Conservation (phyloP, 768 basidiomycete genomes). For the Rhodosporidiobolus sp. region DNA sequence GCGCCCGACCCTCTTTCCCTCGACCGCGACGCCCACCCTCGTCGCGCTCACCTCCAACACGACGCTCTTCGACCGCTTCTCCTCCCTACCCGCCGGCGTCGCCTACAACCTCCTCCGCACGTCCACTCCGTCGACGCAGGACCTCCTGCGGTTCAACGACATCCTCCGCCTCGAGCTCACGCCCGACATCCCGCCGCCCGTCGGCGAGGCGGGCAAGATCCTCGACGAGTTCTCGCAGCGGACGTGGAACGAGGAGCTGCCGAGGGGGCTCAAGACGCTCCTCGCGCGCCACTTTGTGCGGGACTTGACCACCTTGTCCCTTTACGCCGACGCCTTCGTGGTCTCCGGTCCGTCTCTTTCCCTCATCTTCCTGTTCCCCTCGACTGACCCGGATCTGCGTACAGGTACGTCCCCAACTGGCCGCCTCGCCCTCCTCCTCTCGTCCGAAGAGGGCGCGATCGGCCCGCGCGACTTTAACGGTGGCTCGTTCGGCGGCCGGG, state of each 20-base stretch:
- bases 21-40: slow-evolving; percentile 18
- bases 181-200: neutral
- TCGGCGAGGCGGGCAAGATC: neutral
- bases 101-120: slow-evolving; percentile 7
- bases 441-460: slow-evolving; percentile 30
- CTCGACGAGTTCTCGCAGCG: slow-evolving; percentile 15
- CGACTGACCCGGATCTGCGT: neutral
- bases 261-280: slow-evolving; percentile 14
- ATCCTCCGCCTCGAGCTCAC: slow-evolving; percentile 12
- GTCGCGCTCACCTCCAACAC: slow-evolving; percentile 22
- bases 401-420: slow-evolving; percentile 24
- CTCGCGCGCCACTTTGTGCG: slow-evolving; percentile 31
- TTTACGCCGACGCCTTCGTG: slow-evolving; percentile 38
- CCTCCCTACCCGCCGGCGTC: neutral
- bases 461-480: slow-evolving; percentile 38
- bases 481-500: slow-evolving; percentile 27
- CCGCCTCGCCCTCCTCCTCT: slow-evolving; percentile 23
- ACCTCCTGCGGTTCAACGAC: slow-evolving; percentile 12
- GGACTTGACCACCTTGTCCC: slow-evolving; percentile 18
- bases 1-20: slow-evolving; percentile 26
- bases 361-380: neutral
- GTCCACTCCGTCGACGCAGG: neutral
- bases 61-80: slow-evolving; percentile 2
- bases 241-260: slow-evolving; percentile 19
- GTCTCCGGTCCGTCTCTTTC: slow-evolving; percentile 24